Base-by-base conservation (phyloP, 768 basidiomycete species). In the Tephrocybe sp. region DNA sequence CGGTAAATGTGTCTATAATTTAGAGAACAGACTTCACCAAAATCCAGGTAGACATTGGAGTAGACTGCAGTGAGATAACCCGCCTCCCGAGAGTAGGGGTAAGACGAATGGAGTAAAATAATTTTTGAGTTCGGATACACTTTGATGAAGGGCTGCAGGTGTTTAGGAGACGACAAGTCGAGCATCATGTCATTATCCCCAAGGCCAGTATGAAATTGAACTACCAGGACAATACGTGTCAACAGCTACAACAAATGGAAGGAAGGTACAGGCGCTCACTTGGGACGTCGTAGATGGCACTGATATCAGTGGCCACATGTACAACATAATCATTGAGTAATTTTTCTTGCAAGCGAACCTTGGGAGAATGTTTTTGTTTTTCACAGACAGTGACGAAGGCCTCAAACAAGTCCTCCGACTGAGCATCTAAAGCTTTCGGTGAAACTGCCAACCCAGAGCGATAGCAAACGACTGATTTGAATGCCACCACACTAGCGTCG, bases 181-280 rank as follows among this genome's bases (percentile, higher is more conserved):
- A 90, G 68, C 21, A 66, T 74, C 41, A 92, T 79, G 46, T 91
- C 86, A 49, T 77, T 80, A 56, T 92, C 89, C 5, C 89, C 89
- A 1, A 91, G 73, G 26, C 89, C 89, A 7, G 87, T 90, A 58
- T 92, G 89, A 64, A 91, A 91, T 70, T 92, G 89, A 18, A 92
- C 89, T 91, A 13, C 25, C 4, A 19, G n/a, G 15, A 31, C 25
- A 35, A 11, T 25, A 18, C n/a, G 49, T 40, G 9, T 32, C 13
- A 22, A 42, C 11, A 24, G 16, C 9, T 32, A 35, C 30, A 26
- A 31, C 41, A 21, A 51, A 45, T 38, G 30, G 26, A 40, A 15
- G 44, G 27, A 41, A 30, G n/a, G n/a, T n/a, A 28, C 30, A 5
- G 16, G 19, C 7, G 58, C 72, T 15, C 52, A 86, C 89, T 80